phyloP scores from a whole-genome alignment of 1,284 basidiomycete genomes.

The Trichosporon sp. region DNA sequence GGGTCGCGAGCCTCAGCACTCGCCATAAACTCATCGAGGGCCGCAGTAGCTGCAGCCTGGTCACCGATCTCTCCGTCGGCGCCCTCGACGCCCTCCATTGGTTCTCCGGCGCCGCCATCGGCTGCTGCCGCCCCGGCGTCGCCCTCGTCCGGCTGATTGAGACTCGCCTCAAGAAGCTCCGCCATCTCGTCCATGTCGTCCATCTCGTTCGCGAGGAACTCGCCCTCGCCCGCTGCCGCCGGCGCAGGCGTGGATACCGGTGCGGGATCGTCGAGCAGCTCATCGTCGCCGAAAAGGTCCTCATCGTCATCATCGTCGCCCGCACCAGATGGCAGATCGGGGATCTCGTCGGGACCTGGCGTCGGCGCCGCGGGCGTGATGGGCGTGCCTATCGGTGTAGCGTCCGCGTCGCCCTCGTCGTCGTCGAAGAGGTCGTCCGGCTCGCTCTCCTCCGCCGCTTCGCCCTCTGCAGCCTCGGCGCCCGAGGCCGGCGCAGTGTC shows the following conservation, averaged over 20 bases:
- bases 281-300: slow-evolving; percentile 31
- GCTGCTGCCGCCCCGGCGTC: slow-evolving; percentile 9
- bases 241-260: slow-evolving; percentile 15
- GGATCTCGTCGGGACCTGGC: slow-evolving; percentile 19
- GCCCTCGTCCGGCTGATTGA: slow-evolving; percentile 44
- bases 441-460: slow-evolving; percentile 14
- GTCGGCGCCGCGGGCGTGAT: slow-evolving; percentile 16
- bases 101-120: background rate
- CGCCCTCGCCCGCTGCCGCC: slow-evolving; percentile 17
- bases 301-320: slow-evolving; percentile 26
- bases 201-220: slow-evolving; percentile 19
- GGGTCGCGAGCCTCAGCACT: background rate
- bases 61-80: slow-evolving; percentile 1
- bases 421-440: slow-evolving; percentile 31
- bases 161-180: slow-evolving; percentile 28
- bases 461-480: slow-evolving; percentile 19
- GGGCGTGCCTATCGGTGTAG: slow-evolving; percentile 27
- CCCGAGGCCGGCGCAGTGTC: slow-evolving; percentile 4
- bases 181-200: slow-evolving; percentile 42
- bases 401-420: slow-evolving; percentile 11
- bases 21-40: slow-evolving; percentile 5
- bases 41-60: background rate
- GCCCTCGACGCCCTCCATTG: background rate
- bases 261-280: slow-evolving; percentile 26
- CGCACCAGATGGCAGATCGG: slow-evolving; percentile 5